Percentiles rank a stretch among this genome's conserved stretches.
Evolutionary conservation across 306 rosid species (phyloP).

Genomic region (Cicer pinnatifidum): DNA sequence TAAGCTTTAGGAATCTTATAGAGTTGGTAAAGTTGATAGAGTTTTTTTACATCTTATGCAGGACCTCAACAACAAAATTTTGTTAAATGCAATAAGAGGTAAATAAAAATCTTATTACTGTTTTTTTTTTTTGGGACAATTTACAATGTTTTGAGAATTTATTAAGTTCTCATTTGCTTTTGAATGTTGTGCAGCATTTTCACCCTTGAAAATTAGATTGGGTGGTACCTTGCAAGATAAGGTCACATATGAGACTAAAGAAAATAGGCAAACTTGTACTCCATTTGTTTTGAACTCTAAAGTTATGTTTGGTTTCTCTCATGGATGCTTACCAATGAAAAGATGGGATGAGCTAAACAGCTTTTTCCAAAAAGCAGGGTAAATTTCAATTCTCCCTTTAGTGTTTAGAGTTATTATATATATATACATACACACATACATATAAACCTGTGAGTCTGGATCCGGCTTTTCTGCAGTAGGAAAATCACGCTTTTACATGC

Average conservation of each 20-base stretch:
- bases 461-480: no score
- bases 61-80: constrained; percentile 73
- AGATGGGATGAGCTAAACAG: constrained; percentile 94
- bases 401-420: neutral
- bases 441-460: neutral
- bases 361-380: constrained; percentile 84
- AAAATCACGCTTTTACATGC: no score
- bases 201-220: constrained; percentile 84
- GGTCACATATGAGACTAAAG: constrained; percentile 71
- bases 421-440: neutral
- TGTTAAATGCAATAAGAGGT: constrained; percentile 89
- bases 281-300: constrained; percentile 56
- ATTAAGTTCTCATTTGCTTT: constrained; percentile 13
- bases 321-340: constrained; percentile 77
- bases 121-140: no score
- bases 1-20: constrained; percentile 24
- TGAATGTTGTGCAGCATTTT: constrained; percentile 75
- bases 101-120: neutral
- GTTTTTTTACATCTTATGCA: constrained; percentile 49
- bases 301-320: constrained; percentile 68
- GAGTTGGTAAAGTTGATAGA: constrained; percentile 18
- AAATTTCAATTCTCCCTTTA: constrained; percentile 40
- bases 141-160: neutral
- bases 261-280: constrained; percentile 55
- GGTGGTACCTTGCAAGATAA: constrained; percentile 93